Evolutionary conservation across 2,329 filamentous ascomycete genomes (phyloP), one percentile per base, ranked within the genome.

Genomic region (Aspergillus unguis): DNA sequence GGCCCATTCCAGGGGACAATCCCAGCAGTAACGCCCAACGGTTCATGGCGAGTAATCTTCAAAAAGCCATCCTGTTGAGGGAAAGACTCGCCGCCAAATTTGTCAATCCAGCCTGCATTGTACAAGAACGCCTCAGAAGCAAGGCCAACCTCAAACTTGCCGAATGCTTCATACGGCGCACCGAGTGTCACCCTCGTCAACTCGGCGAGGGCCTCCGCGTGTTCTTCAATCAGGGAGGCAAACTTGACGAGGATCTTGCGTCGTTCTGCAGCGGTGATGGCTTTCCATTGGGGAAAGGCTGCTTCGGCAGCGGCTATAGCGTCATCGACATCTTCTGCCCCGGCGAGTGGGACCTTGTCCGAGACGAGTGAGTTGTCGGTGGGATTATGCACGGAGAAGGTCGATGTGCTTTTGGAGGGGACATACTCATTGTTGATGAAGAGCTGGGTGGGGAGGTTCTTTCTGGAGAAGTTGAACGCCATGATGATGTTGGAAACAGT

Each of bases 281-380:
- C 69, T 44, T 63, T 69, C 76, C 77, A 77, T 58, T 65, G 53
- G 2, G 50, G 38, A 23, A 78, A 79, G 0, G 79, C 79, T 4
- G 71, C 72, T 43, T 78, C 72, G 1, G 78, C 79, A 4, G 76
- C 75, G 7, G 68, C 71, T 4, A 81, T 77, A 2, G 78, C 78
- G 4, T 64, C 63, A 47, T 81, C 73, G 29, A 78, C 75, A 60
- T 79, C 76, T 9, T 72, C 63, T 25, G 73, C 67, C n/a, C 72
- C 74, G n/a, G 75, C 75, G 2, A 72, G 55, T 29, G 68, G 65
- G 10, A 82, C 73, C 40, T 80, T 73, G 53, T 79, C 69, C n/a
- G 77, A 72, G 1, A 83, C 71, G 7, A 80, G 61, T 2, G 74
- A 73, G 48, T 74, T 75, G 60, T 81, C 74, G 45, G 72, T 75